These are phyloP conservation scores for Polychaeton citri DNA, from an alignment of 2,329 filamentous ascomycete genomes.

Conservation along the genomic window DNA sequence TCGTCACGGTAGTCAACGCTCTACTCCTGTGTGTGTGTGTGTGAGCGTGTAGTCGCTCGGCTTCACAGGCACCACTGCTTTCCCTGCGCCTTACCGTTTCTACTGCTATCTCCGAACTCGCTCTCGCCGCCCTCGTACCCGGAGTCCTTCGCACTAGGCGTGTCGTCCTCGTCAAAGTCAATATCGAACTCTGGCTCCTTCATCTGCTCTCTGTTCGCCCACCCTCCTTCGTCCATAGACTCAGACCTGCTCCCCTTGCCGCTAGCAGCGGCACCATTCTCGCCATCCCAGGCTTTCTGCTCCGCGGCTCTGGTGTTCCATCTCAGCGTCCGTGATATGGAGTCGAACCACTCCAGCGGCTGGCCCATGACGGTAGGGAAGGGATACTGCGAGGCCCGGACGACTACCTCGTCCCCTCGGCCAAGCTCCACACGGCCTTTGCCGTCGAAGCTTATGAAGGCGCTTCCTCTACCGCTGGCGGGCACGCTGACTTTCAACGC, in stretches of 20 bases:
- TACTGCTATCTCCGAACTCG: constrained; percentile 8
- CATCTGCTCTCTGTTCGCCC: constrained; percentile 9
- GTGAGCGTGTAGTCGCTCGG: too few species aligned
- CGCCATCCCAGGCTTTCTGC: constrained; percentile 66
- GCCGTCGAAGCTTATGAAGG: constrained; percentile 94
- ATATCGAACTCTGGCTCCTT: constrained; percentile 73
- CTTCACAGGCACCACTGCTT: background rate
- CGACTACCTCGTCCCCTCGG: constrained; percentile 89
- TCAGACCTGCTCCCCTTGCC: constrained; percentile 21
- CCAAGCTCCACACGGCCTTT: constrained; percentile 89
- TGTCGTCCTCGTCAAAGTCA: constrained; percentile 58
- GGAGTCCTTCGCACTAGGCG: constrained; percentile 20
- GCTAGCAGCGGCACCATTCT: constrained; percentile 25
- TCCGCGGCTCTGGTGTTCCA: constrained; percentile 91
- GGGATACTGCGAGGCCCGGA: constrained; percentile 89
- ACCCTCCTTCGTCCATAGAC: background rate
- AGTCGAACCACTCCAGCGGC: constrained; percentile 91
- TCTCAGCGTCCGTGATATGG: constrained; percentile 75
- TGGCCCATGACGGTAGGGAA: constrained; percentile 92
- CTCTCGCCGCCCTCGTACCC: constrained; percentile 13
- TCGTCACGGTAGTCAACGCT: too few species aligned
- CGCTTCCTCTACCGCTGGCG: constrained; percentile 71
- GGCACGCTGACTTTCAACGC: constrained; percentile 82
- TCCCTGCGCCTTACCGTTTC: constrained; percentile 2
- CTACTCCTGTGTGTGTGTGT: too few species aligned